phyloP scores from a whole-genome alignment of 495 filamentous ascomycete species.

The Aspergillus avenaceus region DNA sequence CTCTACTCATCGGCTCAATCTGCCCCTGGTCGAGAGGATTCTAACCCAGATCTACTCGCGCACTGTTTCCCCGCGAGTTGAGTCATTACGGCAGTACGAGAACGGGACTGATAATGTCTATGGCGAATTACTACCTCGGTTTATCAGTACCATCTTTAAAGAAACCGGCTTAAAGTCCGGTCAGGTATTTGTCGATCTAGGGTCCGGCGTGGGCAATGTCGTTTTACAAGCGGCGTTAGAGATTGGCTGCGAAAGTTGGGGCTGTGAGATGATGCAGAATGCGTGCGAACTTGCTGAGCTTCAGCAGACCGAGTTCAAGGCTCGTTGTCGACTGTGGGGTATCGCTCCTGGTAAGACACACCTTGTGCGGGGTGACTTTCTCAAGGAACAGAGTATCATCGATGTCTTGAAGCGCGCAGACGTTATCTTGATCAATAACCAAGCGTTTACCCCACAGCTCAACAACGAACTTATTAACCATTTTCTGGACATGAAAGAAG shows the following conservation, averaged over 20 bases:
- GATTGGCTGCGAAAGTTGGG: constrained; percentile 90
- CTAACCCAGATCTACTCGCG: constrained; percentile 86
- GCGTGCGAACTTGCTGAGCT: constrained; percentile 78
- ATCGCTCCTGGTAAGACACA: constrained; percentile 72
- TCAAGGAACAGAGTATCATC: constrained; percentile 65
- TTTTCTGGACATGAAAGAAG: constrained; percentile 92
- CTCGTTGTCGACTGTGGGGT: constrained; percentile 87
- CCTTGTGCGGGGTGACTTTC: constrained; percentile 81
- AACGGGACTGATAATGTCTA: constrained; percentile 90
- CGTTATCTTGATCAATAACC: constrained; percentile 94
- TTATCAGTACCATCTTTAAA: constrained; percentile 75
- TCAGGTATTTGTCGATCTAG: constrained; percentile 88
- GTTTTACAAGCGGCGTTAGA: constrained; percentile 92
- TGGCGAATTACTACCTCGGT: constrained; percentile 82
- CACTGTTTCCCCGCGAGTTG: constrained; percentile 83
- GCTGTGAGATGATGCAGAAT: constrained; percentile 92
- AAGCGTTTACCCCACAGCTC: constrained; percentile 81
- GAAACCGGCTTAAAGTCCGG: constrained; percentile 71
- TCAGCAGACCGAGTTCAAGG: constrained; percentile 80
- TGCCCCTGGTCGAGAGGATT: constrained; percentile 74
- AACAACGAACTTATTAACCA: constrained; percentile 84
- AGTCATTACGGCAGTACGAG: constrained; percentile 74
- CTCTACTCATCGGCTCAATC: constrained; percentile 55
- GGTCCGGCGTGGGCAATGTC: constrained; percentile 93
- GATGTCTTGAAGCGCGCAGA: constrained; percentile 76